These are phyloP conservation scores for Micromonas commoda DNA, from an alignment of 139 green algal species.

Conservation along the genomic window DNA sequence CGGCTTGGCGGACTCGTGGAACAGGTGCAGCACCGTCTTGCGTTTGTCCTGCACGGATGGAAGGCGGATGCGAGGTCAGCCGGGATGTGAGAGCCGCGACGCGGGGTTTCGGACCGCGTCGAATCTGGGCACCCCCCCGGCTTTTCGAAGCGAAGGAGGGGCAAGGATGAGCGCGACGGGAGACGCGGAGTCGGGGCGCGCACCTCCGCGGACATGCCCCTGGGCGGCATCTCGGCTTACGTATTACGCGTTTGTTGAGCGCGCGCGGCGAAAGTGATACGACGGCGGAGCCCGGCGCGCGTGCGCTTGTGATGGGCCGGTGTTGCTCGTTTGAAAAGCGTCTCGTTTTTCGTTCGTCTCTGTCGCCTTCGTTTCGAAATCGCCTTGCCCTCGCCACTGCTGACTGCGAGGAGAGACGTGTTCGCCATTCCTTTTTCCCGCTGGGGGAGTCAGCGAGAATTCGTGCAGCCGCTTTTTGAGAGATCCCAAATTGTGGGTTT, in stretches of 20 bases:
- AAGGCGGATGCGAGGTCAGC: neutral
- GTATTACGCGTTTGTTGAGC: too few species aligned
- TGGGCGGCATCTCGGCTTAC: neutral
- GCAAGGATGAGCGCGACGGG: neutral
- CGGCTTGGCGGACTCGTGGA: conserved; percentile 9
- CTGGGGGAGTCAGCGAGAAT: too few species aligned
- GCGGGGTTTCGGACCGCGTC: neutral
- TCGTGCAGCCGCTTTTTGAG: too few species aligned
- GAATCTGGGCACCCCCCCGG: neutral
- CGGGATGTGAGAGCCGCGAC: neutral
- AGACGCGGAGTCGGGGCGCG: neutral
- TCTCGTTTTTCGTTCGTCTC: too few species aligned
- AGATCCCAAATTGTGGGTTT: too few species aligned
- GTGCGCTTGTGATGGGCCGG: too few species aligned
- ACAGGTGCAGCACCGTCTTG: neutral
- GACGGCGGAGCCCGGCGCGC: neutral
- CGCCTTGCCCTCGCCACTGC: too few species aligned
- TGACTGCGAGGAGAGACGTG: too few species aligned
- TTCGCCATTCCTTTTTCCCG: too few species aligned
- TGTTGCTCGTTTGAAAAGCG: too few species aligned
- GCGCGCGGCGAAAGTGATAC: neutral
- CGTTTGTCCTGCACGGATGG: conserved; percentile 18
- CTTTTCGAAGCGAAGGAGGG: neutral
- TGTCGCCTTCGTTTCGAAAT: too few species aligned
- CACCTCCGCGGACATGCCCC: conserved; percentile 8